Conservation (phyloP, 2,329 filamentous ascomycete genomes). For the Diaporthe sp. region DNA sequence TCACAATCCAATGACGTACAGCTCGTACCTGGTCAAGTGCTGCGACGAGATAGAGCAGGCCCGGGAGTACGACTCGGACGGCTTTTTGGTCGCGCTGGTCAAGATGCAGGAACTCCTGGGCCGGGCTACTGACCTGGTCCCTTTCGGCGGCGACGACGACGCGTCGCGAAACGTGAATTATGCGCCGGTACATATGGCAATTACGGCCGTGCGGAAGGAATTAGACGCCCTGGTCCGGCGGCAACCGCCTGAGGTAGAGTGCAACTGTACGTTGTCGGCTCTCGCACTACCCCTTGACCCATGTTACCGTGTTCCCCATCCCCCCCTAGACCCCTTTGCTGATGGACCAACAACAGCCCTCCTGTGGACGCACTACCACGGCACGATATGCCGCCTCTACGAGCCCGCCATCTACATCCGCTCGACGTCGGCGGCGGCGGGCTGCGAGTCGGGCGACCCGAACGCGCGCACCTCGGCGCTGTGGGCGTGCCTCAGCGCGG, state of each 20-base stretch:
- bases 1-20: constrained; percentile 51
- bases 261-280: constrained; percentile 43
- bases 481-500: constrained; percentile 54
- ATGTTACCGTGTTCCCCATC: no score
- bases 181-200: constrained; percentile 51
- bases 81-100: constrained; percentile 51
- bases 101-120: constrained; percentile 53
- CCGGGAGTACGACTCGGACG: constrained; percentile 51
- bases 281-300: not conserved
- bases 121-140: constrained; percentile 48
- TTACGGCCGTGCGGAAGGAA: constrained; percentile 51
- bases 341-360: constrained; percentile 46
- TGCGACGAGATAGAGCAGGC: constrained; percentile 49
- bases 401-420: constrained; percentile 54
- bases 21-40: constrained; percentile 52
- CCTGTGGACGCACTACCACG: constrained; percentile 53
- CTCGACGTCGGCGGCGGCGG: constrained; percentile 36
- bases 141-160: constrained; percentile 44
- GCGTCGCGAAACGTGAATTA: constrained; percentile 42
- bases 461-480: constrained; percentile 52
- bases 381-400: constrained; percentile 53
- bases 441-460: constrained; percentile 42
- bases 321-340: not conserved
- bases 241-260: constrained; percentile 43
- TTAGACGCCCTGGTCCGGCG: constrained; percentile 46